Evolutionary conservation across 1,284 basidiomycete genomes (phyloP).

Genomic region (Austroboletus novae-zelandiae): DNA sequence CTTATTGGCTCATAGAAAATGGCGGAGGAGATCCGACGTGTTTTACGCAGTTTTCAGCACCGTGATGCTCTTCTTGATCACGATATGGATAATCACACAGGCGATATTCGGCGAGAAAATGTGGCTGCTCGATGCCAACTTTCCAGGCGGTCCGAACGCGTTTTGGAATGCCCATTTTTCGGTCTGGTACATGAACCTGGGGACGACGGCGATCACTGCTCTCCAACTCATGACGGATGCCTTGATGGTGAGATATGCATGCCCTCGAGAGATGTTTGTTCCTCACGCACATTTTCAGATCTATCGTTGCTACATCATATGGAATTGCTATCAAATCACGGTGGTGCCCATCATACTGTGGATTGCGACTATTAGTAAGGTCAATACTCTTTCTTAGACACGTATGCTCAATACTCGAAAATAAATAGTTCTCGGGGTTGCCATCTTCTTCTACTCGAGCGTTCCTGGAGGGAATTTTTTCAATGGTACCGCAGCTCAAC

Average conservation of each 20-base stretch:
- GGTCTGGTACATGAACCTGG: conserved; percentile 3
- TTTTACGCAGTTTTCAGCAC: conserved; percentile 16
- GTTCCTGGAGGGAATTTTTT: conserved; percentile 1
- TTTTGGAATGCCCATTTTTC: not conserved
- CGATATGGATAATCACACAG: conserved; percentile 1
- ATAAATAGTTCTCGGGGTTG: conserved; percentile 6
- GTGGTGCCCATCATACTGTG: conserved; percentile 14
- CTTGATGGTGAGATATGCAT: conserved; percentile 7
- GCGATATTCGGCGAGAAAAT: conserved; percentile 2
- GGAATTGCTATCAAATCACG: conserved; percentile 6
- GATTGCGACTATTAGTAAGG: conserved; percentile 9
- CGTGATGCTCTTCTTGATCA: conserved; percentile 8
- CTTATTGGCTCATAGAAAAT: not conserved
- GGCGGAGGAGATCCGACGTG: not conserved
- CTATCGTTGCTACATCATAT: conserved; percentile 8
- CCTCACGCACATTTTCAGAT: conserved; percentile 3
- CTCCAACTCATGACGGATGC: conserved; percentile 13
- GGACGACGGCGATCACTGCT: not conserved
- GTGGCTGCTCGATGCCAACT: conserved; percentile 5
- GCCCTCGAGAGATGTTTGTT: not conserved
- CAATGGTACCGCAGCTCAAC: not conserved
- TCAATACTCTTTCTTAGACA: not conserved
- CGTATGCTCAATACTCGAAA: not conserved
- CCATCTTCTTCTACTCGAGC: not conserved
- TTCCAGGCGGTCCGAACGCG: conserved; percentile 4